phyloP scores from a whole-genome alignment of 805 yeast genomes.

The Candida ascalaphidarum region DNA sequence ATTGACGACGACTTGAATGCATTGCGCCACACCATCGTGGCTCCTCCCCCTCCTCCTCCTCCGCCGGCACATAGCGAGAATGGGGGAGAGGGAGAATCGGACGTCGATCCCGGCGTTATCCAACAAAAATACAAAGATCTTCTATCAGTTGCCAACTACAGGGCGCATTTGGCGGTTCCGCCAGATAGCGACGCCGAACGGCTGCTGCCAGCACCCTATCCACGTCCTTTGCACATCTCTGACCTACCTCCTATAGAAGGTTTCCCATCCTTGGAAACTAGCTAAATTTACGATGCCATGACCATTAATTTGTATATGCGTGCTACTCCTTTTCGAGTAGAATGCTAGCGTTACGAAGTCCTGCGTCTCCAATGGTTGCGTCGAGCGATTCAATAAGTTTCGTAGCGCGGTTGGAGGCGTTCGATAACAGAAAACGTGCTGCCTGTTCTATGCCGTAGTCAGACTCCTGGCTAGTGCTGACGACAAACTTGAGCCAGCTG shows the following conservation, averaged over 20 bases:
- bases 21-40: not conserved
- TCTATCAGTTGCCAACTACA: too few relatives aligned
- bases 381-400: constrained; percentile 52
- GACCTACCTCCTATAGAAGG: not conserved
- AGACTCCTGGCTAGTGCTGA: constrained; percentile 31
- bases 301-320: too few relatives aligned
- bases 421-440: constrained; percentile 23
- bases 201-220: not conserved
- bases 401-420: constrained; percentile 29
- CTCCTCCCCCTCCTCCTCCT: not conserved
- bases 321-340: constrained; percentile 43
- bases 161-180: too few relatives aligned
- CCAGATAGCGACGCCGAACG: not conserved
- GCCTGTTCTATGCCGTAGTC: constrained; percentile 43
- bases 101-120: not conserved
- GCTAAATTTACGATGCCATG: too few relatives aligned
- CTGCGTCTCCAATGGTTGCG: constrained; percentile 60
- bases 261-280: too few relatives aligned
- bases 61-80: not conserved
- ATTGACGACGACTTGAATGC: constrained; percentile 15
- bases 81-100: not conserved
- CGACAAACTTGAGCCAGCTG: constrained; percentile 55
- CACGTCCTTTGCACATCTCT: not conserved
- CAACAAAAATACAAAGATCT: not conserved
- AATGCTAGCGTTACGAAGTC: constrained; percentile 74